Conservation (phyloP, 2,329 filamentous ascomycete species). For the Neonectria faginata region DNA sequence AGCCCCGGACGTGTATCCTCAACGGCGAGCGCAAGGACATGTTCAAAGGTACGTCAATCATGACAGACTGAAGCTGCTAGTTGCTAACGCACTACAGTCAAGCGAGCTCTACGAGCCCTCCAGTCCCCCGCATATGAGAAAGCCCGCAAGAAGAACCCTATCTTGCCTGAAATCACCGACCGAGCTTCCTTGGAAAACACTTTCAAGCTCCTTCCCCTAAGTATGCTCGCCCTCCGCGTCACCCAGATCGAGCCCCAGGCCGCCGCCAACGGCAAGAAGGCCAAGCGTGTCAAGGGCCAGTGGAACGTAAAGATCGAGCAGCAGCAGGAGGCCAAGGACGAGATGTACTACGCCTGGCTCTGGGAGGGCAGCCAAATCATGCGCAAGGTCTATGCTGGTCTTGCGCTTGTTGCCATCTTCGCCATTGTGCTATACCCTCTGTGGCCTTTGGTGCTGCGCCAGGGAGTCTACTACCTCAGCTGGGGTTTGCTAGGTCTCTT, state of each 20-base stretch:
- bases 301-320: constrained; percentile 97
- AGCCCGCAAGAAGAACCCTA: constrained; percentile 87
- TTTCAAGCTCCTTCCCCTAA: constrained; percentile 95
- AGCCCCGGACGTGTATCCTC: constrained; percentile 89
- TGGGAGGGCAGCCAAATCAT: constrained; percentile 95
- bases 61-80: neutral
- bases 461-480: constrained; percentile 96
- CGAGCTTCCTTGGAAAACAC: constrained; percentile 89
- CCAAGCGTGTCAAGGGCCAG: constrained; percentile 92
- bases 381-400: constrained; percentile 89
- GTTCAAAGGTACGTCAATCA: constrained; percentile 80
- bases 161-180: constrained; percentile 89
- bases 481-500: constrained; percentile 93
- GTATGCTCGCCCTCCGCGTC: constrained; percentile 91
- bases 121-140: constrained; percentile 91
- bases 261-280: constrained; percentile 72
- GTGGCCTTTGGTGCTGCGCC: constrained; percentile 90
- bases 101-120: constrained; percentile 91
- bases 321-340: constrained; percentile 88
- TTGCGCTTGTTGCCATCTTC: constrained; percentile 86
- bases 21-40: constrained; percentile 98
- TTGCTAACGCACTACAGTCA: constrained; percentile 69
- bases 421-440: constrained; percentile 93
- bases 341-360: constrained; percentile 96
- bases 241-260: constrained; percentile 78